Evolutionary conservation across 192 early-diverging fungal genomes (phyloP), one percentile per base, ranked within the genome.

Genomic region (Coemansia reversa): DNA sequence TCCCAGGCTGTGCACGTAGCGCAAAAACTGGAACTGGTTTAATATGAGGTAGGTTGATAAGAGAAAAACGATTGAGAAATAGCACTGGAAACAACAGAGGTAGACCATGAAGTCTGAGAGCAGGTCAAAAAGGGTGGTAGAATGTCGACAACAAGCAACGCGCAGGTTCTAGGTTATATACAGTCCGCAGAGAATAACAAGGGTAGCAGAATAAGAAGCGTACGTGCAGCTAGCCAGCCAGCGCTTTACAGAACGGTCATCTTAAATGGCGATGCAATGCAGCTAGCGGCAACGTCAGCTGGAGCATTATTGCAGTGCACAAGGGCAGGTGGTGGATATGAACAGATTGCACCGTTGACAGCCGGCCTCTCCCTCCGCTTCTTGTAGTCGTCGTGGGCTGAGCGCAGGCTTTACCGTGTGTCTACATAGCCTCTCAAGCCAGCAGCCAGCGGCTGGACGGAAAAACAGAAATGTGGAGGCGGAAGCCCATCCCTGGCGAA

Each of bases 381-480:
- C 39, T 45, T 45, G 39, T 12, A 1, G 8, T 16, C 14, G 14
- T 12, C 12, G 39, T 45, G 39, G 39, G 39, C 39, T 45, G 39
- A 16, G 39, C 39, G 39, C 39, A 45, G 39, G 39, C 14, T 16
- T 16, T 16, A 16, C 16, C 16, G 39, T 14, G 39, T 14, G 39
- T 45, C 39, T 16, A 14, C 39, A 45, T 12, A 45, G 7, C 39
- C 14, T 45, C 39, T 45, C 12, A 16, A 45, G 12, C 8, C 39
- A 45, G 39, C 39, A 16, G 39, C 39, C 39, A 45, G 39, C 39
- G 12, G 39, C 39, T 45, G 12, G 39, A 57, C 55, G 55, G 55
- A 57, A 57, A 57, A 57, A 57, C 55, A 57, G 33, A 30, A 28
- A 57, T 57, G 55, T 39, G 55, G 29, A 57, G 55, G 55, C 39